These are phyloP conservation scores for Elsinoe perseae DNA, from an alignment of 2,329 filamentous ascomycete species.

Conservation along the genomic window DNA sequence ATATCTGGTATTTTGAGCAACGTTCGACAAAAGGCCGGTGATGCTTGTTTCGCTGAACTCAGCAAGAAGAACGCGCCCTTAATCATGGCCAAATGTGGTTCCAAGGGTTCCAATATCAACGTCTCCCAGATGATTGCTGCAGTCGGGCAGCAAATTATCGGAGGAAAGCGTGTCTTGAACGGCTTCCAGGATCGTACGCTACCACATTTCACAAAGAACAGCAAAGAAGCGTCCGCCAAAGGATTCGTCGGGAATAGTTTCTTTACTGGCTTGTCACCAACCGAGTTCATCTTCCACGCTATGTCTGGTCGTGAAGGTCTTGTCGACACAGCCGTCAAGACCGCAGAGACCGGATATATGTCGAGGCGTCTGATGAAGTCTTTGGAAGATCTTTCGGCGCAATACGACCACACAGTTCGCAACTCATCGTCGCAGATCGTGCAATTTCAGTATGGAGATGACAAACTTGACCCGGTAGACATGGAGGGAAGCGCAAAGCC, in stretches of 20 bases:
- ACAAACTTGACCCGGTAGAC: constrained; percentile 89
- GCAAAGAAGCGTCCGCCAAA: constrained; percentile 85
- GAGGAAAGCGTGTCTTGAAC: constrained; percentile 82
- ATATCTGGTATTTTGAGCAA: constrained; percentile 88
- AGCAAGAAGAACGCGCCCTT: constrained; percentile 88
- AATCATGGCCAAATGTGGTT: constrained; percentile 95
- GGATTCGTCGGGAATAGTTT: constrained; percentile 97
- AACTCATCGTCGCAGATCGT: constrained; percentile 84
- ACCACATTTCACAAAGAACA: constrained; percentile 91
- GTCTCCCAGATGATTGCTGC: constrained; percentile 98
- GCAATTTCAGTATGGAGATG: constrained; percentile 95
- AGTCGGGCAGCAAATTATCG: constrained; percentile 97
- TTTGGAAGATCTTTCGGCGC: constrained; percentile 83
- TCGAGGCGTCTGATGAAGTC: constrained; percentile 97
- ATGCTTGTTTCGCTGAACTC: constrained; percentile 80
- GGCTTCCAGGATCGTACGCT: constrained; percentile 93
- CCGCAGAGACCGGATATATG: constrained; percentile 98
- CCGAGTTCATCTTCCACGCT: constrained; percentile 95
- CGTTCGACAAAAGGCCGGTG: constrained; percentile 84
- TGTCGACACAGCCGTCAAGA: constrained; percentile 98
- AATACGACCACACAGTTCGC: constrained; percentile 90
- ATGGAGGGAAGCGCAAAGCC: constrained; percentile 94
- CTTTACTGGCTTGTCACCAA: constrained; percentile 81
- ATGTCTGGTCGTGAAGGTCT: constrained; percentile 97
- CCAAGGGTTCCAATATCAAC: constrained; percentile 95